Conservation (phyloP, 2,329 filamentous ascomycete genomes). For the Pseudogymnoascus sp. region DNA sequence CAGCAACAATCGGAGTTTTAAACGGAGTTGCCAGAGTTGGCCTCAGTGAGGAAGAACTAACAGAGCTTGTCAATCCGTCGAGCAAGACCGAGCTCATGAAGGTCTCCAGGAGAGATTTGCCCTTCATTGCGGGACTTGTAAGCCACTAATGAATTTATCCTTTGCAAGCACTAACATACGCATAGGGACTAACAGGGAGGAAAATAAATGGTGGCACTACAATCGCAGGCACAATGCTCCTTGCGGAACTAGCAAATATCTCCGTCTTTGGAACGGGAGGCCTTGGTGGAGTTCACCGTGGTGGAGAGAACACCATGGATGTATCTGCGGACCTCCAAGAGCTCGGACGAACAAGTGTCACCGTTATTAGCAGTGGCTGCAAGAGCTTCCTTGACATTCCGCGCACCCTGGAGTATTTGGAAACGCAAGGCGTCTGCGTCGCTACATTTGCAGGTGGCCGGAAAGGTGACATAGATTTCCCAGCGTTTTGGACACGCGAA, state of each 20-base stretch:
- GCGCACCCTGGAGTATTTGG: constrained; percentile 70
- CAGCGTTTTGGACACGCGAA: constrained; percentile 85
- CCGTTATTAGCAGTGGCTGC: constrained; percentile 82
- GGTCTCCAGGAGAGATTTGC: constrained; percentile 78
- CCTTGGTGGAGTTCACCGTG: constrained; percentile 87
- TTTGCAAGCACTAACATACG: constrained; percentile 8
- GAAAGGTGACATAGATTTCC: constrained; percentile 66
- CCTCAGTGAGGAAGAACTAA: constrained; percentile 61
- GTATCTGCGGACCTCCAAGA: constrained; percentile 93
- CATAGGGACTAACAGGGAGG: constrained; percentile 53
- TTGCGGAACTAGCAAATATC: constrained; percentile 80
- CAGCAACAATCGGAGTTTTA: constrained; percentile 83
- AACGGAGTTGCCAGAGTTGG: constrained; percentile 78
- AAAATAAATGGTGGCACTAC: constrained; percentile 83
- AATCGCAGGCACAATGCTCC: constrained; percentile 83
- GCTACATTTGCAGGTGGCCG: constrained; percentile 84
- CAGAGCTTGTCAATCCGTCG: constrained; percentile 56
- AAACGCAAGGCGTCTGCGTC: constrained; percentile 68
- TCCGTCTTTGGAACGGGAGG: constrained; percentile 91
- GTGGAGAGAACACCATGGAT: constrained; percentile 79
- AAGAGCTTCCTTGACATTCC: constrained; percentile 95
- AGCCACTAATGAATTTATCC: constrained; percentile 23
- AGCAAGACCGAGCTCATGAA: constrained; percentile 64
- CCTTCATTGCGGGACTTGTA: constrained; percentile 71
- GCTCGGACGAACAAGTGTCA: constrained; percentile 78